Conservation (phyloP, 2,329 filamentous ascomycete species). For the Cladosporium phlei region DNA sequence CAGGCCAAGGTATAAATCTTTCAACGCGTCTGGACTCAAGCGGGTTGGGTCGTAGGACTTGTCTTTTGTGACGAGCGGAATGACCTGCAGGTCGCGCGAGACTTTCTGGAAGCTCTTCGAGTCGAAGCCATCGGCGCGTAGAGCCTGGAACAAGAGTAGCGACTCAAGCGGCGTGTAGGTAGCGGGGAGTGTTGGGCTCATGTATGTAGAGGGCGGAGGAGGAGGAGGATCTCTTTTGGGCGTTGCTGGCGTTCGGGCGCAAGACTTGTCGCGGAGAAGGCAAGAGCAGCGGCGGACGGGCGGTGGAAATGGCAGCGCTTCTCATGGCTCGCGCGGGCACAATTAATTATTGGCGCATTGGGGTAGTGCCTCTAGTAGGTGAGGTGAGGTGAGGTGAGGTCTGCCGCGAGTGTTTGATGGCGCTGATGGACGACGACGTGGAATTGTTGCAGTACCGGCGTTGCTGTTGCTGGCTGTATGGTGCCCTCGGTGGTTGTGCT, state of each 20-base stretch:
- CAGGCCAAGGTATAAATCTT: conserved; percentile 71
- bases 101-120: conserved; percentile 64
- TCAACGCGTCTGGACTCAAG: conserved; percentile 71
- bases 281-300: not conserved
- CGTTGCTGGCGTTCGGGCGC: conserved; percentile 9
- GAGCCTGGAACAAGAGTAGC: conserved; percentile 76
- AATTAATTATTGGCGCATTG: not conserved
- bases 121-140: conserved; percentile 63
- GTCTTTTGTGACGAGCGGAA: conserved; percentile 66
- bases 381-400: not conserved
- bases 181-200: conserved; percentile 11
- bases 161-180: conserved; percentile 78
- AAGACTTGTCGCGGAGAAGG: not conserved
- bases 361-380: too few species aligned
- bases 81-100: conserved; percentile 68
- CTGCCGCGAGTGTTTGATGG: not conserved
- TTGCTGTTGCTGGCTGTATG: too few species aligned
- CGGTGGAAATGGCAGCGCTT: not conserved
- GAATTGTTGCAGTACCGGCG: too few species aligned
- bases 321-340: conserved; percentile 9
- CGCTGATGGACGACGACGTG: not conserved
- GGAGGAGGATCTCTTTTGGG: too few species aligned
- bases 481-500: not conserved
- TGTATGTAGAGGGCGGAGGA: conserved; percentile 1
- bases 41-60: conserved; percentile 67